phyloP scores from a whole-genome alignment of 2,329 filamentous ascomycete species.

The Fusarium oligoseptatum region DNA sequence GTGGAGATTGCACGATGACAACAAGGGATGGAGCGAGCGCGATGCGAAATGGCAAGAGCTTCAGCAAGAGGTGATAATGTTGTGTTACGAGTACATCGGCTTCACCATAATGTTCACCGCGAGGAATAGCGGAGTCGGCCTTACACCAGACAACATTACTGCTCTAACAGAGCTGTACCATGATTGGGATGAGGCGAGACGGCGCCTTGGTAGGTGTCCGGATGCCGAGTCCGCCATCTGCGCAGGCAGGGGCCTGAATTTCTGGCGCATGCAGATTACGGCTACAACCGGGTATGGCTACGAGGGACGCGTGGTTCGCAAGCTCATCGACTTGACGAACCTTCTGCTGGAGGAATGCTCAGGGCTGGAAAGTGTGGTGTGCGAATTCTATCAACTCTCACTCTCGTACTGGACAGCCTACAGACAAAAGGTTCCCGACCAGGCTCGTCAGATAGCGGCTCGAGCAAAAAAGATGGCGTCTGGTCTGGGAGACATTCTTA shows the following conservation, averaged over 20 bases:
- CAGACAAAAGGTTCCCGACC: neutral
- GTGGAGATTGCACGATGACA: constrained; percentile 18
- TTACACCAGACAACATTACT: neutral
- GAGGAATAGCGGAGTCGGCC: neutral
- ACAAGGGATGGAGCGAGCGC: constrained; percentile 1
- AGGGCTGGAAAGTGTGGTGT: constrained; percentile 39
- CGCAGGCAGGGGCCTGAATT: neutral
- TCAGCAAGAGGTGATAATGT: constrained; percentile 10
- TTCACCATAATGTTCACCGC: neutral
- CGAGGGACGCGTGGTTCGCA: constrained; percentile 28
- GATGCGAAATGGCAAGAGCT: constrained; percentile 4
- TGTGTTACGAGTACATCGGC: constrained; percentile 28
- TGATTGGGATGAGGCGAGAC: neutral
- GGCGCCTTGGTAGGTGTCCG: neutral
- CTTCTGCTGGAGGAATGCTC: constrained; percentile 32
- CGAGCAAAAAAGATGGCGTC: constrained; percentile 7
- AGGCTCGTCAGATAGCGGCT: constrained; percentile 14
- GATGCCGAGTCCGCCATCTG: constrained; percentile 15
- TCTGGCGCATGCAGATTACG: constrained; percentile 4
- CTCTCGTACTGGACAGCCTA: constrained; percentile 32
- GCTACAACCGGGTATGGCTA: neutral
- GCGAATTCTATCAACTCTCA: constrained; percentile 40
- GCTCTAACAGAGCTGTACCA: neutral
- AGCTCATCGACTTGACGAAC: constrained; percentile 31
- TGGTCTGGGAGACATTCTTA: neutral